phyloP scores from a whole-genome alignment of 306 rosid species.

The Benincasa hispida region DNA sequence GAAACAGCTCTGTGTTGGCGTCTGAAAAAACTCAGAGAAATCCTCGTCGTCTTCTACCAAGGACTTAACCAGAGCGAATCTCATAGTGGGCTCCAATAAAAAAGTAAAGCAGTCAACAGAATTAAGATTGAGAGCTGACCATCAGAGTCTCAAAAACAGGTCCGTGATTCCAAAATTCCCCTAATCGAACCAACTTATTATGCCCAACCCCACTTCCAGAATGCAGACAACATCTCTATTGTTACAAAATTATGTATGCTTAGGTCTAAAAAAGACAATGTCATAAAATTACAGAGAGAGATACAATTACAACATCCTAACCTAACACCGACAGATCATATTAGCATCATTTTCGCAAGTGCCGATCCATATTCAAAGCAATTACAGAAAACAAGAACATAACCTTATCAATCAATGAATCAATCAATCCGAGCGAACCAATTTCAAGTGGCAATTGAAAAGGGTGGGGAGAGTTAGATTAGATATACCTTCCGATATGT shows the following conservation, averaged over 20 bases:
- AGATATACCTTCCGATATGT: constrained; percentile 43
- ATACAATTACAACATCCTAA: background rate
- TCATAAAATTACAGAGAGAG: background rate
- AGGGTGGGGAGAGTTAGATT: background rate
- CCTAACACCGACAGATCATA: background rate
- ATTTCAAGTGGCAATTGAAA: background rate
- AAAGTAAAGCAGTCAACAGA: constrained; percentile 1
- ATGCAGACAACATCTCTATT: background rate
- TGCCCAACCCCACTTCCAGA: background rate
- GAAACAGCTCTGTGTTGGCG: background rate
- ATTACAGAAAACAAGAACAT: background rate
- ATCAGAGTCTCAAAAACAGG: background rate
- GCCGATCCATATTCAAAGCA: background rate
- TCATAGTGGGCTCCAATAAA: constrained; percentile 7
- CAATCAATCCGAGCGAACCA: background rate
- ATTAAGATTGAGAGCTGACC: background rate
- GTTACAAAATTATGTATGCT: background rate
- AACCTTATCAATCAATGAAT: background rate
- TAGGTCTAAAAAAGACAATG: background rate
- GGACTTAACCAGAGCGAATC: constrained; percentile 1
- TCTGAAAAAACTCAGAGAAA: constrained; percentile 1
- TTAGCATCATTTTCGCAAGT: background rate
- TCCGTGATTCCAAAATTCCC: background rate
- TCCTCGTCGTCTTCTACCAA: constrained; percentile 6
- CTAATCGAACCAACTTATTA: background rate